Base-by-base conservation (phyloP, 768 basidiomycete genomes). In the Daedaleopsis nitida region DNA sequence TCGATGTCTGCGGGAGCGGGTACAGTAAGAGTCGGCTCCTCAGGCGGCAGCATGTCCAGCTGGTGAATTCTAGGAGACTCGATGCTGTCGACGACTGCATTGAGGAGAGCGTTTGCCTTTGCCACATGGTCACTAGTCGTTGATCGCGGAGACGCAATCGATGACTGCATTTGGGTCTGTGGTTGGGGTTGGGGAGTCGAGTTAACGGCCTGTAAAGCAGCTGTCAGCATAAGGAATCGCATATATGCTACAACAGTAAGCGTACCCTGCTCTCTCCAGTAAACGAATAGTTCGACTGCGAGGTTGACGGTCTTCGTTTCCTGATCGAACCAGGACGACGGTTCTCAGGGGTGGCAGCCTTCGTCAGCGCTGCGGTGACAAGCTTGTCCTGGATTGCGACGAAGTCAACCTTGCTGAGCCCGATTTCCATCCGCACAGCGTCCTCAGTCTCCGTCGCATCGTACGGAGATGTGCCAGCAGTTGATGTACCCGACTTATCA, bases 241-340 rank as follows among this genome's bases (percentile, higher is more conserved):
- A 42, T 27, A 3, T 32, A 59, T 38, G 19, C 23, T 50, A 11
- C 23, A 39, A 50, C 32, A 48, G 13, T 11, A 56, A 8, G 10
- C 37, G 13, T 62, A 82, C 81, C 56, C 70, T 59, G 62, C 65
- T 73, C 13, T 77, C 86, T n/a, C 81, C 83, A 56, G 77, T 81
- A 48, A 74, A 75, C 0, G 86, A 87, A 68, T 91, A 88, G 67
- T 85, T 88, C 12, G 90, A 89, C 73, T 92, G 90, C n/a, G 91
- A 91, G 14, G 88, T 91, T 1, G 91, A 92, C 12, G 89, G 90
- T 42, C 91, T 80, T 52, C 92, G 82, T 63, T 85, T 84, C 58
- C 91, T 81, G 65, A 91, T 76, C n/a, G 91, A 92, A 55, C 84
- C 86, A 0, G 82, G 77, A 49, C 90, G 84, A 12, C 84, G 84